Percentiles rank a stretch among this genome's conserved stretches.
Conservation (phyloP, 306 rosid species). For the Notholithocarpus densiflorus region DNA sequence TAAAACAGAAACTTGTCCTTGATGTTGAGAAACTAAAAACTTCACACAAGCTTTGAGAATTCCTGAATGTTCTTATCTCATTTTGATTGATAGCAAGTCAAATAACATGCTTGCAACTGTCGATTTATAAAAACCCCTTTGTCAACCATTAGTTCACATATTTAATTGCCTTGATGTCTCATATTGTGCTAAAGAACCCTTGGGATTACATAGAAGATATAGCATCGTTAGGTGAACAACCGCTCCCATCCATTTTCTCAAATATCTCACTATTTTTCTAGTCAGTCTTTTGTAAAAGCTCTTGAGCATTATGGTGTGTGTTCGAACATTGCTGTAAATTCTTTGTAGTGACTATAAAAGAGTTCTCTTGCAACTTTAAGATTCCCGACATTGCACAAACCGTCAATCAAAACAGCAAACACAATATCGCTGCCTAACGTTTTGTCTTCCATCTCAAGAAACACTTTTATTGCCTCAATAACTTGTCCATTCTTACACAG, state of each 20-base stretch:
- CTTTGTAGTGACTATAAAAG: slow-evolving; percentile 33
- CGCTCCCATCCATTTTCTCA: slow-evolving; percentile 30
- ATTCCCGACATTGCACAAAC: slow-evolving; percentile 33
- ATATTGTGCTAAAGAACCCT: slow-evolving; percentile 23
- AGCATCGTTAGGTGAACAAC: slow-evolving; percentile 18
- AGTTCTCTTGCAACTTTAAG: slow-evolving; percentile 29
- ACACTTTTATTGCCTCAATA: background rate
- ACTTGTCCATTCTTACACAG: slow-evolving; percentile 1
- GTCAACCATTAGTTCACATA: slow-evolving; percentile 20
- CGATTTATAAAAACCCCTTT: slow-evolving; percentile 34
- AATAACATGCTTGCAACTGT: slow-evolving; percentile 28
- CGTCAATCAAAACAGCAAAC: slow-evolving; percentile 33
- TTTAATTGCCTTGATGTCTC: slow-evolving; percentile 26
- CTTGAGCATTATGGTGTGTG: slow-evolving; percentile 39
- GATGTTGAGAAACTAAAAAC: too few species aligned
- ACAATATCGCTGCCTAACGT: slow-evolving; percentile 31
- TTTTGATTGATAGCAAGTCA: slow-evolving; percentile 21
- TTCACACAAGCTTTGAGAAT: background rate
- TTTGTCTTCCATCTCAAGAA: slow-evolving; percentile 24
- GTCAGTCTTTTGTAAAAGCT: too few species aligned
- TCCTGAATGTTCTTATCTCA: slow-evolving; percentile 9
- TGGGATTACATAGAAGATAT: slow-evolving; percentile 40
- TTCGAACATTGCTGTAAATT: slow-evolving; percentile 24
- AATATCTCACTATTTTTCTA: slow-evolving; percentile 34
- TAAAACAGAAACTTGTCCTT: too few species aligned